These are phyloP conservation scores for Aspergillus fumigatiaffinis DNA, from an alignment of 2,329 filamentous ascomycete species.

Conservation along the genomic window DNA sequence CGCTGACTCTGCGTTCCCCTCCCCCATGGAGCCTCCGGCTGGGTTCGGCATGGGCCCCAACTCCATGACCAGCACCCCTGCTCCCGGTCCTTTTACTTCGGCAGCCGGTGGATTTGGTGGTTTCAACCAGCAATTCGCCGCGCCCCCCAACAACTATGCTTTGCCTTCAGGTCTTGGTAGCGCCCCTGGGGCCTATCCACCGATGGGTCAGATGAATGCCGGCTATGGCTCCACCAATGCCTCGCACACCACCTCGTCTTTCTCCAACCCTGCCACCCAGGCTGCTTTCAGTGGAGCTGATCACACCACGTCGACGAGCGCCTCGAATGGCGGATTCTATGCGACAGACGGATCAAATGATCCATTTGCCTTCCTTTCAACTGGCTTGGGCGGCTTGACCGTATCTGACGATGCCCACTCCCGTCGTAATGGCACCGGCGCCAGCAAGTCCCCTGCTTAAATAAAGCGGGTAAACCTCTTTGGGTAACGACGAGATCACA, in stretches of 20 bases:
- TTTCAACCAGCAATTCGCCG: conserved; percentile 76
- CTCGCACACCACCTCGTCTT: conserved; percentile 78
- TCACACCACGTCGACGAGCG: conserved; percentile 73
- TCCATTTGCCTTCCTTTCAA: conserved; percentile 62
- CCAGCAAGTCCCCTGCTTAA: conserved; percentile 46
- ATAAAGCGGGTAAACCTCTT: not conserved
- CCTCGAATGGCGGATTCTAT: conserved; percentile 71
- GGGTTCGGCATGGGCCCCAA: conserved; percentile 81
- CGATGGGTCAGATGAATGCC: conserved; percentile 65
- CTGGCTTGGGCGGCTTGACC: conserved; percentile 56
- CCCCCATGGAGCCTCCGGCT: conserved; percentile 80
- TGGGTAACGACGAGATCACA: not conserved
- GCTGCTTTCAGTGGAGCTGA: conserved; percentile 88
- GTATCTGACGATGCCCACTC: conserved; percentile 47
- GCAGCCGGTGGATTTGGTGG: conserved; percentile 65
- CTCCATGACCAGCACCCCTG: conserved; percentile 80
- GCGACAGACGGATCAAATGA: conserved; percentile 51
- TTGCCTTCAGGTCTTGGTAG: conserved; percentile 81
- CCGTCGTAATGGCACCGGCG: conserved; percentile 43
- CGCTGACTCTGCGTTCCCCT: conserved; percentile 86
- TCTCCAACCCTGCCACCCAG: conserved; percentile 90
- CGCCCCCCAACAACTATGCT: conserved; percentile 76
- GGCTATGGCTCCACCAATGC: conserved; percentile 73
- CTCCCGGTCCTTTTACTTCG: conserved; percentile 70
- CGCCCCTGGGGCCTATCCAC: conserved; percentile 72